Evolutionary conservation across 306 rosid species (phyloP).

Genomic region (Aeschynomene evenia): DNA sequence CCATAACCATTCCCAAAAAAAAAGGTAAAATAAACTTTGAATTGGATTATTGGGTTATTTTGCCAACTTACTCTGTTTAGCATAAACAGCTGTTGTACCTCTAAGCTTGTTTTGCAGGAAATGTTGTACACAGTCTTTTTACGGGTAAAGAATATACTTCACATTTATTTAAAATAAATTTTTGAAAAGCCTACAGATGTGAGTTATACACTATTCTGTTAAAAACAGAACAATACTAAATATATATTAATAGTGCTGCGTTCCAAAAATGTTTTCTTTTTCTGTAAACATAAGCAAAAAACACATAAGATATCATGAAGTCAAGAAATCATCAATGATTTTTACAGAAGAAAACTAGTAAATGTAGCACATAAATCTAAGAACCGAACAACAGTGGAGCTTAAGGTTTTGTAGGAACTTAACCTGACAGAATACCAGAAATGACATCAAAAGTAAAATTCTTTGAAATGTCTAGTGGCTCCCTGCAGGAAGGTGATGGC

Average conservation of each 20-base stretch:
- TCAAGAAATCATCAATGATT: not conserved
- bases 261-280: not conserved
- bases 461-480: conserved; percentile 93
- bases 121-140: not conserved
- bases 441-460: conserved; percentile 72
- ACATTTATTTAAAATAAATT: not conserved
- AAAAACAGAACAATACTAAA: not conserved
- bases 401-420: conserved; percentile 30
- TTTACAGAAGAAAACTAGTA: not conserved
- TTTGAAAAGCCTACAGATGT: not conserved
- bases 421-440: conserved; percentile 89
- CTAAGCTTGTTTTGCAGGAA: not conserved
- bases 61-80: not conserved
- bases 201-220: not conserved
- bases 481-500: conserved; percentile 84
- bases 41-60: not conserved
- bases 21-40: not conserved
- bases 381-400: not conserved
- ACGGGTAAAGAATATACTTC: not conserved
- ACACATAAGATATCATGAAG: not conserved
- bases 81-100: not conserved
- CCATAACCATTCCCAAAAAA: not conserved
- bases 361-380: conserved; percentile 13
- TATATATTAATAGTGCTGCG: not conserved
- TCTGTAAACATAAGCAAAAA: not conserved